A percentile compares a stretch with the other conserved stretches of the same genome.
phyloP scores from a whole-genome alignment of 495 filamentous ascomycete species.

The Penicillium canariense region DNA sequence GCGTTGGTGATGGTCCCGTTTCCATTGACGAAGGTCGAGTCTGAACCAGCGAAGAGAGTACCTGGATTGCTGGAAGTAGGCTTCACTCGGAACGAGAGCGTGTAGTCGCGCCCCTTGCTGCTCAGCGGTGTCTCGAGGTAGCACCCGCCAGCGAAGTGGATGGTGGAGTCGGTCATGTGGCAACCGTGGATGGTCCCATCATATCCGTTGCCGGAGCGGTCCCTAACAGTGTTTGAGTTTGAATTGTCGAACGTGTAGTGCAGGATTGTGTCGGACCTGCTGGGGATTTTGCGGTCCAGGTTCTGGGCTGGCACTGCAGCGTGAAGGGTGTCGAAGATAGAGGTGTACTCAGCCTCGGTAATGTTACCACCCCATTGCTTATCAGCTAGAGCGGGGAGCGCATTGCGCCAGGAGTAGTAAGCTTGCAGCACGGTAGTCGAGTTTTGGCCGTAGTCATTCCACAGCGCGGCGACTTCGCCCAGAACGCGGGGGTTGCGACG shows the following conservation, averaged over 20 bases:
- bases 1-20: slow-evolving; percentile 37
- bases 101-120: slow-evolving; percentile 51
- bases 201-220: slow-evolving; percentile 48
- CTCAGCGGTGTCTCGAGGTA: slow-evolving; percentile 40
- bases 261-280: slow-evolving; percentile 39
- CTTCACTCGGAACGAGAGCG: slow-evolving; percentile 40
- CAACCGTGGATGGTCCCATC: slow-evolving; percentile 35
- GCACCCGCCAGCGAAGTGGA: slow-evolving; percentile 30
- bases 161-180: slow-evolving; percentile 20
- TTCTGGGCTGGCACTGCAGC: slow-evolving; percentile 44
- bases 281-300: slow-evolving; percentile 42
- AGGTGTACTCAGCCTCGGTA: slow-evolving; percentile 34
- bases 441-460: slow-evolving; percentile 54
- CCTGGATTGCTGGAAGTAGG: slow-evolving; percentile 30
- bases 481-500: slow-evolving; percentile 37
- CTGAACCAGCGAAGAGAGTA: slow-evolving; percentile 38
- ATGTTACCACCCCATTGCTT: slow-evolving; percentile 56
- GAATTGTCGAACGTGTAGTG: slow-evolving; percentile 30
- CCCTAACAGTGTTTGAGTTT: slow-evolving; percentile 20
- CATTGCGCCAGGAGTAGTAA: slow-evolving; percentile 48
- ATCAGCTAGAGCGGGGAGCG: slow-evolving; percentile 49
- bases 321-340: slow-evolving; percentile 37
- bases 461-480: slow-evolving; percentile 44
- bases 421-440: slow-evolving; percentile 45
- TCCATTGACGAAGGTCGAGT: slow-evolving; percentile 43